These are phyloP conservation scores for Euphrasia arctica DNA, from an alignment of 305 asterid species.

Conservation along the genomic window DNA sequence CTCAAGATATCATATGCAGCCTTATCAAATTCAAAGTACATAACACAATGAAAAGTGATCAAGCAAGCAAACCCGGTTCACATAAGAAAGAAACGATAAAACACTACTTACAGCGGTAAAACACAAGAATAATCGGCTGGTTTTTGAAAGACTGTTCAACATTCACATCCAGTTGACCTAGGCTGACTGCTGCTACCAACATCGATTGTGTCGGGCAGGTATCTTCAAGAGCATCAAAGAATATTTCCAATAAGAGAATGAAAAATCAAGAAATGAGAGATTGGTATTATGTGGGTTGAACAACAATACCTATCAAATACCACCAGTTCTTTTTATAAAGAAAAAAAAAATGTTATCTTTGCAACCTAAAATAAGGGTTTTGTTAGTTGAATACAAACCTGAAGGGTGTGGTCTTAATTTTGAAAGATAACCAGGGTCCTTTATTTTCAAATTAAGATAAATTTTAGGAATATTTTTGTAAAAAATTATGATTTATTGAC, in stretches of 20 bases:
- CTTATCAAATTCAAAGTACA: constrained; percentile 13
- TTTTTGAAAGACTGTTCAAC: constrained; percentile 38
- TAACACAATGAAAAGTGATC: constrained; percentile 17
- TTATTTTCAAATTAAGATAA: not conserved
- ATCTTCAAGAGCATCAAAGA: constrained; percentile 45
- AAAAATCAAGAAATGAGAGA: not conserved
- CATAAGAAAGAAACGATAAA: constrained; percentile 20
- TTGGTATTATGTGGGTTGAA: constrained; percentile 8
- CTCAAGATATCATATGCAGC: constrained; percentile 20
- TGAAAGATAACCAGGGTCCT: not conserved
- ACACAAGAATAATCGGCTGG: constrained; percentile 20
- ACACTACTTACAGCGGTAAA: constrained; percentile 28
- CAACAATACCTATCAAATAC: not conserved
- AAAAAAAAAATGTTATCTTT: not conserved
- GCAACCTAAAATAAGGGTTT: not conserved
- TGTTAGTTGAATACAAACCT: not conserved
- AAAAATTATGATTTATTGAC: not conserved
- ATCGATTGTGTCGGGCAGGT: constrained; percentile 90
- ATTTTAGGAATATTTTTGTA: not conserved
- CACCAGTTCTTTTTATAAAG: no score
- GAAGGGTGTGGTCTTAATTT: not conserved
- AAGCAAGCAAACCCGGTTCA: constrained; percentile 25
- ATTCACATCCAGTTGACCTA: constrained; percentile 78
- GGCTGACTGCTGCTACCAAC: constrained; percentile 69
- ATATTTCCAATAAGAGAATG: constrained; percentile 17